phyloP scores from a whole-genome alignment of 139 green algal genomes.

The Diplosphaera chodatii region DNA sequence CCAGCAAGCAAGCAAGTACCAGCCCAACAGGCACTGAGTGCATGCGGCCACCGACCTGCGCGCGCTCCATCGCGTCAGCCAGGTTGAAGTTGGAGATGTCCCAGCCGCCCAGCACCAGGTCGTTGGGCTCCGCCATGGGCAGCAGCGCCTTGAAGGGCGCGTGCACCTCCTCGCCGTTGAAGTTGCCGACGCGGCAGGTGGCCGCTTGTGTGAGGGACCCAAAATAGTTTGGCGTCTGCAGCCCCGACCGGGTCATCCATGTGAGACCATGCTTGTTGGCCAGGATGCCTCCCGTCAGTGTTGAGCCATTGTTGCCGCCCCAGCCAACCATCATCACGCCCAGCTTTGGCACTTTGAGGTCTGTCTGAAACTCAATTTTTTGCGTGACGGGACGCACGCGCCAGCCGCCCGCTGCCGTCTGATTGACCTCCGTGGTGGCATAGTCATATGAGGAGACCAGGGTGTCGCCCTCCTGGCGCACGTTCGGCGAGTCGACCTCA shows the following conservation, averaged over 20 bases:
- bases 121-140: constrained; percentile 92
- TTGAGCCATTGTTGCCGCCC: constrained; percentile 99
- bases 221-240: constrained; percentile 96
- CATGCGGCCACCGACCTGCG: constrained; percentile 30
- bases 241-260: constrained; percentile 97
- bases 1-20: not conserved
- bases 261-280: constrained; percentile 96
- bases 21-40: not conserved
- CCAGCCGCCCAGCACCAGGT: constrained; percentile 96
- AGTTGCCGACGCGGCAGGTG: constrained; percentile 91
- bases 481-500: constrained; percentile 74
- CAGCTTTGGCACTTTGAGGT: constrained; percentile 87
- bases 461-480: constrained; percentile 68
- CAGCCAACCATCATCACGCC: constrained; percentile 97
- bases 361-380: constrained; percentile 81
- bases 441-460: constrained; percentile 90
- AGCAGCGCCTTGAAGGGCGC: constrained; percentile 87
- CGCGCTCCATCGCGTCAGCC: constrained; percentile 90
- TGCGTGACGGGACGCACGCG: constrained; percentile 58
- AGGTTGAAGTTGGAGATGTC: constrained; percentile 94
- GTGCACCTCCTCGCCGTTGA: constrained; percentile 90
- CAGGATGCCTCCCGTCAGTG: constrained; percentile 88
- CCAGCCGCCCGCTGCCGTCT: constrained; percentile 56
- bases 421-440: constrained; percentile 63
- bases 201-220: constrained; percentile 92